Evolutionary conservation across 2,329 filamentous ascomycete genomes (phyloP), one percentile per base, ranked within the genome.

Genomic region (Thelonectria rubi): DNA sequence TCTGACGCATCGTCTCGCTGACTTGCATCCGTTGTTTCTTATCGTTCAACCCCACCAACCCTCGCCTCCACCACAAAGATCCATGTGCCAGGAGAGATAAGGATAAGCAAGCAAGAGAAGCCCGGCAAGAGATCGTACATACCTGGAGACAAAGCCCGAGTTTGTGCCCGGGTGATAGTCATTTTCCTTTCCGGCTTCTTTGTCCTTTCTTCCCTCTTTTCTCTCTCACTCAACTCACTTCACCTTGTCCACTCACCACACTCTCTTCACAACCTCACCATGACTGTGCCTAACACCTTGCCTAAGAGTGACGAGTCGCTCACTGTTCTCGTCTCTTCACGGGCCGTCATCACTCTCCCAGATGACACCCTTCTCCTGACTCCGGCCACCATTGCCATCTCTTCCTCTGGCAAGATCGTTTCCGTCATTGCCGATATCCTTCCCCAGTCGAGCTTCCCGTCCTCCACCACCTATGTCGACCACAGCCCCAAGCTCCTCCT

Each of bases 401-500:
- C 92, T 2, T 86, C 87, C 7, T 75, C 92, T 0, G 95, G 95
- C 73, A 97, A 94, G 80, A 96, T 98, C 72, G 84, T 90, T 46
- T 88, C 89, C 2, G 86, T 97, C 63, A 86, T 89, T 65, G 86
- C 91, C 58, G 85, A 86, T 24, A 83, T 97, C 52, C 83, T 97
- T n/a, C 91, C 93, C 1, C 75, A 80, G n/a, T 85, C 86, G 6
- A 85, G 87, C 43, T 97, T 98, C 75, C 90, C 93, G 1, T 73
- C 83, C 0, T 87, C 86, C 40, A 88, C 90, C 8, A 82, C 84
- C 6, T 98, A 98, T 77, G 84, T 87, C 68, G 90, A 99, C 81
- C 89, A 97, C 79, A 92, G 91, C 20, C 93, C 94, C 11, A 86
- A 90, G 77, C 84, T 98, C 48, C 82, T 99, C 40, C 84, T 98